Conservation (phyloP, 2,329 filamentous ascomycete species). For the Colletotrichum siamense region DNA sequence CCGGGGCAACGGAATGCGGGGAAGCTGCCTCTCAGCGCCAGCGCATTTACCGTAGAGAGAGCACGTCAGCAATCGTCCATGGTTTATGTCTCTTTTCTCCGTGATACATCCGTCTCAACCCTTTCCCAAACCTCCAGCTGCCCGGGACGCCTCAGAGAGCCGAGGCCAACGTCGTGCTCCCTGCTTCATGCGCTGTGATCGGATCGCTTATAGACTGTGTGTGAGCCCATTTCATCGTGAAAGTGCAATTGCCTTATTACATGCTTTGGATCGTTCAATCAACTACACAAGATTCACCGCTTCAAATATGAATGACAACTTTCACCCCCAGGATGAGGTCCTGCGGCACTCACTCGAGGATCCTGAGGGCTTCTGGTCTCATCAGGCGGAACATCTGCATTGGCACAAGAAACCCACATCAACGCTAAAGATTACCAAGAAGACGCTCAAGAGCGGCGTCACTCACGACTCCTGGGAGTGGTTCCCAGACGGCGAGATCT, state of each 20-base stretch:
- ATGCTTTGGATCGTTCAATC: not conserved
- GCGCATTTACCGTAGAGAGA: not conserved
- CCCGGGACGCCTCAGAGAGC: not conserved
- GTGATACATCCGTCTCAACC: not conserved
- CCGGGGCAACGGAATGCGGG: constrained; percentile 26
- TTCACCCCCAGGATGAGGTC: constrained; percentile 56
- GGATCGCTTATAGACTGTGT: not conserved
- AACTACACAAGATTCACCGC: not conserved
- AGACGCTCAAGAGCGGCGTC: constrained; percentile 66
- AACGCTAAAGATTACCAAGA: constrained; percentile 65
- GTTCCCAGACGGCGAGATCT: constrained; percentile 90
- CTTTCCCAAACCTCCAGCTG: not conserved
- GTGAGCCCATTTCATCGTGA: not conserved
- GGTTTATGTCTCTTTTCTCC: not conserved
- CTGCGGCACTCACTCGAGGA: constrained; percentile 66
- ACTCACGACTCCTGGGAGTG: constrained; percentile 83
- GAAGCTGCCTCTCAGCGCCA: constrained; percentile 16
- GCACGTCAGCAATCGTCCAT: constrained; percentile 7
- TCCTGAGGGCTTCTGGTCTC: constrained; percentile 76
- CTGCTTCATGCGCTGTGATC: not conserved
- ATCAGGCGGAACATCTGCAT: constrained; percentile 75
- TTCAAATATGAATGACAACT: constrained; percentile 23
- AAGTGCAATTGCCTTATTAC: not conserved
- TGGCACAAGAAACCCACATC: constrained; percentile 80
- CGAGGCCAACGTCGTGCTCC: not conserved